These are phyloP conservation scores for Kwoniella sp. DNA, from an alignment of 768 basidiomycete genomes.

Conservation along the genomic window DNA sequence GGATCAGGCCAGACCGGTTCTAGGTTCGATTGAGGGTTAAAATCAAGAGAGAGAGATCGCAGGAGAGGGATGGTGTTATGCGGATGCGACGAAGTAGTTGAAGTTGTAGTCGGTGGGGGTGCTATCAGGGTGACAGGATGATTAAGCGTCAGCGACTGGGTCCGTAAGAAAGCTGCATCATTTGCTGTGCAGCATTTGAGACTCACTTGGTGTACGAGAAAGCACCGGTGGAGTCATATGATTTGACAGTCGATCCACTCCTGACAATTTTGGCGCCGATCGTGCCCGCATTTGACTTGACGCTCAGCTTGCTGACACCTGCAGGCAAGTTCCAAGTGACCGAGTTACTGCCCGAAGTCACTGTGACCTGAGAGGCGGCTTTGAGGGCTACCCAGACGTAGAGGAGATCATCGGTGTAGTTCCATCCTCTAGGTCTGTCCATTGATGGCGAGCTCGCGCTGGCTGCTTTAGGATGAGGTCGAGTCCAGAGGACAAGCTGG, in stretches of 20 bases:
- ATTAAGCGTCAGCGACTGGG: slow-evolving; percentile 3
- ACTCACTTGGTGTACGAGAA: slow-evolving; percentile 47
- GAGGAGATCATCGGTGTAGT: slow-evolving; percentile 50
- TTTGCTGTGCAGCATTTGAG: no score
- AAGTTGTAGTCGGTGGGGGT: slow-evolving; percentile 48
- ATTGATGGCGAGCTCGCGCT: slow-evolving; percentile 40
- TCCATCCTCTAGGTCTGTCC: slow-evolving; percentile 28
- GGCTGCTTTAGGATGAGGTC: slow-evolving; percentile 52
- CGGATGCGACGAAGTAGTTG: slow-evolving; percentile 50
- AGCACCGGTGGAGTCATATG: slow-evolving; percentile 31
- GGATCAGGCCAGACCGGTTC: no score
- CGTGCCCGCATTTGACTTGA: slow-evolving; percentile 36
- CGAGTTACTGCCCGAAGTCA: slow-evolving; percentile 32
- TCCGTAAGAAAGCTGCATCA: neutral
- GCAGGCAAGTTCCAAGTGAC: slow-evolving; percentile 36
- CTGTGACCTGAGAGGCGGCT: slow-evolving; percentile 34
- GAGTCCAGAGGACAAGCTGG: slow-evolving; percentile 47
- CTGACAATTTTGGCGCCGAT: slow-evolving; percentile 41
- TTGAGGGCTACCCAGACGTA: slow-evolving; percentile 47
- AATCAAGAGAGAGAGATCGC: no score
- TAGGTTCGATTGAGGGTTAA: no score
- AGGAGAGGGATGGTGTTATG: no score
- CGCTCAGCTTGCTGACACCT: slow-evolving; percentile 41
- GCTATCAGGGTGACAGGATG: slow-evolving; percentile 12
- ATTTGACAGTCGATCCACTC: slow-evolving; percentile 30